phyloP scores from a whole-genome alignment of 306 rosid species.

The Begonia fuchsioides region DNA sequence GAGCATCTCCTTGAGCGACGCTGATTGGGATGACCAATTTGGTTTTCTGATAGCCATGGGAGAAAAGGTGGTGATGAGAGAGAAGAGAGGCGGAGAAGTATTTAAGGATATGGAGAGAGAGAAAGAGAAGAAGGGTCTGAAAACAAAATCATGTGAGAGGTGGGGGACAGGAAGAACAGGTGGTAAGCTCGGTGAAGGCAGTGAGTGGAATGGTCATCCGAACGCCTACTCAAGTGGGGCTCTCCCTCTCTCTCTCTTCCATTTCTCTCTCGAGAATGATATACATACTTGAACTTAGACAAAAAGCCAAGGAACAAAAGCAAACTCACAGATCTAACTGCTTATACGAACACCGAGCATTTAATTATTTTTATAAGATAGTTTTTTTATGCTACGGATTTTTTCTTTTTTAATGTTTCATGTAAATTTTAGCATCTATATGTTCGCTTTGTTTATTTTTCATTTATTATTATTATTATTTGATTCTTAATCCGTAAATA shows the following conservation, averaged over 20 bases:
- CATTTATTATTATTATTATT: too few species aligned
- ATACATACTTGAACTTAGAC: too few species aligned
- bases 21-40: constrained; percentile 47
- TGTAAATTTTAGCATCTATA: too few species aligned
- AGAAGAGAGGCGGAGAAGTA: constrained; percentile 17
- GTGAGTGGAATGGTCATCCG: constrained; percentile 26
- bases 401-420: too few species aligned
- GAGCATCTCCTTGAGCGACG: constrained; percentile 50
- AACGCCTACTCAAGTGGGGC: constrained; percentile 26
- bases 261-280: background rate
- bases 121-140: constrained; percentile 1
- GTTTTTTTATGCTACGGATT: too few species aligned
- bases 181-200: constrained; percentile 18
- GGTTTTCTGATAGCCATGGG: constrained; percentile 38
- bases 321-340: too few species aligned
- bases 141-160: constrained; percentile 57
- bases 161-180: constrained; percentile 35
- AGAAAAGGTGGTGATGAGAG: constrained; percentile 15
- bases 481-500: too few species aligned
- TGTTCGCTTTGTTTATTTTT: too few species aligned
- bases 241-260: constrained; percentile 7
- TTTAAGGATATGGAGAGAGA: constrained; percentile 27
- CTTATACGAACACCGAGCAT: too few species aligned
- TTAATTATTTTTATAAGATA: too few species aligned
- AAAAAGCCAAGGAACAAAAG: too few species aligned